These are phyloP conservation scores for Mycena olivaceomarginata DNA, from an alignment of 768 basidiomycete species.

Conservation along the genomic window DNA sequence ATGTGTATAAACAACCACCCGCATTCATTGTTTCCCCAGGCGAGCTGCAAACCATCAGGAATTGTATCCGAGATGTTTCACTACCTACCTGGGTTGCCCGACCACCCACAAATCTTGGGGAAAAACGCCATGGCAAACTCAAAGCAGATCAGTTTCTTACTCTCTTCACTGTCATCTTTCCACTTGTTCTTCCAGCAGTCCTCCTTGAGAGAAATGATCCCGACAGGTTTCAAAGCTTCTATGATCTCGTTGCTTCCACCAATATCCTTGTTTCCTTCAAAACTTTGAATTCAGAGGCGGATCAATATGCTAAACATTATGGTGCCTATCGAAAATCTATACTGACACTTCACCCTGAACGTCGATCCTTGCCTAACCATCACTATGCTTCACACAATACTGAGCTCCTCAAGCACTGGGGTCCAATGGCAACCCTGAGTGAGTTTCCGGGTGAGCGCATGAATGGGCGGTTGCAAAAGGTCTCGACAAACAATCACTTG, in stretches of 20 bases:
- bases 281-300: constrained; percentile 34
- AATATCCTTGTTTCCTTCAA: constrained; percentile 40
- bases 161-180: constrained; percentile 39
- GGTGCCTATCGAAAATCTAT: constrained; percentile 17
- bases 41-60: neutral
- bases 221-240: constrained; percentile 20
- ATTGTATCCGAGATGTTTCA: constrained; percentile 5
- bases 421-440: constrained; percentile 33
- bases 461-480: constrained; percentile 5
- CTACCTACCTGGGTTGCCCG: constrained; percentile 42
- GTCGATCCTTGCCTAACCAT: constrained; percentile 32
- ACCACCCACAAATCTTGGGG: constrained; percentile 45
- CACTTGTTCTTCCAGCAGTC: constrained; percentile 33
- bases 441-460: constrained; percentile 35
- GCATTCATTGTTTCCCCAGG: neutral
- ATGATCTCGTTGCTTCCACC: constrained; percentile 34
- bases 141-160: constrained; percentile 43
- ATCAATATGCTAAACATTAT: constrained; percentile 24
- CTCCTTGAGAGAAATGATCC: constrained; percentile 18
- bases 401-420: constrained; percentile 39
- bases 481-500: too few relatives aligned
- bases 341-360: constrained; percentile 22
- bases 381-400: constrained; percentile 40
- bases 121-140: constrained; percentile 44
- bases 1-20: constrained; percentile 8